Evolutionary conservation across 257 asterid genomes (phyloP).

Genomic region (Fraxinus americana): DNA sequence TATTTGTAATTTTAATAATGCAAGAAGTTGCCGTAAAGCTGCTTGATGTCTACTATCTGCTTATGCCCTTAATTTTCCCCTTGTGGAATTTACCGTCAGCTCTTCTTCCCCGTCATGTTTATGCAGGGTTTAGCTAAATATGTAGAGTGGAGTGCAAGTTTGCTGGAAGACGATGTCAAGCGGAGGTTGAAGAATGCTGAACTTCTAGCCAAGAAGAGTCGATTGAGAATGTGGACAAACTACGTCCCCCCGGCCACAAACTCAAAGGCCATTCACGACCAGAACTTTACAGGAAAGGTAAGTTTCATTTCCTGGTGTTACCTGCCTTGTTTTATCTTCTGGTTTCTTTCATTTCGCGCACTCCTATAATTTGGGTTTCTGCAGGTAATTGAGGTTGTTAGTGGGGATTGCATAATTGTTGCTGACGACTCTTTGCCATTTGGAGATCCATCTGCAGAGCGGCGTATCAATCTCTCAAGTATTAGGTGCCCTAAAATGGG

Average conservation of each 20-base stretch:
- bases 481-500: conserved; percentile 93
- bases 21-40: background rate
- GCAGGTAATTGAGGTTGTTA: conserved; percentile 92
- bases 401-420: conserved; percentile 86
- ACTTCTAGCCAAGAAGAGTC: conserved; percentile 82
- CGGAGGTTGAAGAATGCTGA: conserved; percentile 77
- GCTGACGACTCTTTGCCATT: conserved; percentile 89
- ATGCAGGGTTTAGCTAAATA: conserved; percentile 83
- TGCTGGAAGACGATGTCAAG: conserved; percentile 75
- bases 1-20: background rate
- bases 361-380: conserved; percentile 24
- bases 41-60: conserved; percentile 10
- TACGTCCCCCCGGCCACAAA: conserved; percentile 82
- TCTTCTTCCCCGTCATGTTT: conserved; percentile 20
- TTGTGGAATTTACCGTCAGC: conserved; percentile 13
- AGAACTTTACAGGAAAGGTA: conserved; percentile 93
- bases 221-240: conserved; percentile 82
- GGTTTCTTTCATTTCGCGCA: background rate
- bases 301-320: conserved; percentile 19
- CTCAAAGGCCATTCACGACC: conserved; percentile 96
- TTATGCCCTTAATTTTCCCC: background rate
- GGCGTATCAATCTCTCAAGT: conserved; percentile 95
- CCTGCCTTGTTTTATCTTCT: background rate
- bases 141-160: conserved; percentile 90
- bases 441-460: conserved; percentile 94